phyloP scores from a whole-genome alignment of 768 basidiomycete genomes.

The Termitomyces bulborhizus region DNA sequence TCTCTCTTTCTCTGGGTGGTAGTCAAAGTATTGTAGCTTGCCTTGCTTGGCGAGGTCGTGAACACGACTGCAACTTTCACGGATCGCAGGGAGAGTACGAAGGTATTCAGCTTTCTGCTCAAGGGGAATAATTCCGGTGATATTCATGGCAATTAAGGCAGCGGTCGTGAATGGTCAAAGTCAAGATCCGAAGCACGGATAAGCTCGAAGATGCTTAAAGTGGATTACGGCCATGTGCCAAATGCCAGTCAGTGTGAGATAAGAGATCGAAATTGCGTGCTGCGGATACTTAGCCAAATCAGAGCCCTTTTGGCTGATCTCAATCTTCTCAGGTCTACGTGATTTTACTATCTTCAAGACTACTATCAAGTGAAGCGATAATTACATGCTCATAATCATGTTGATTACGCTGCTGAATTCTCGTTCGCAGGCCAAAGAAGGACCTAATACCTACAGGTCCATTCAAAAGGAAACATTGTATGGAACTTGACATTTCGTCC shows the following conservation, averaged over 20 bases:
- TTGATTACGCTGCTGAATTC: background rate
- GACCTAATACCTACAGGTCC: background rate
- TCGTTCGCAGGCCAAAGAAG: background rate
- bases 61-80: slow-evolving; percentile 77
- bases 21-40: slow-evolving; percentile 80
- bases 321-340: no score
- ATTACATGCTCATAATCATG: background rate
- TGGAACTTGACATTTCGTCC: background rate
- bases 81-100: slow-evolving; percentile 82
- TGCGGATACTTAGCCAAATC: no score
- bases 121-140: slow-evolving; percentile 21
- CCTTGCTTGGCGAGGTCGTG: slow-evolving; percentile 70
- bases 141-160: slow-evolving; percentile 20
- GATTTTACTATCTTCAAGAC: no score
- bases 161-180: background rate
- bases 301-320: no score
- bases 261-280: background rate
- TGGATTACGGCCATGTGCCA: background rate
- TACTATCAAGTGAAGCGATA: no score
- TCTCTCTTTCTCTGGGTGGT: slow-evolving; percentile 70
- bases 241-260: background rate
- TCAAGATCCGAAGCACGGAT: slow-evolving; percentile 5
- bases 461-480: slow-evolving; percentile 11
- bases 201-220: background rate
- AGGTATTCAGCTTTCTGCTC: slow-evolving; percentile 58